Base-by-base conservation (phyloP, 148 eudicot species). In the Rhododendron molle region DNA sequence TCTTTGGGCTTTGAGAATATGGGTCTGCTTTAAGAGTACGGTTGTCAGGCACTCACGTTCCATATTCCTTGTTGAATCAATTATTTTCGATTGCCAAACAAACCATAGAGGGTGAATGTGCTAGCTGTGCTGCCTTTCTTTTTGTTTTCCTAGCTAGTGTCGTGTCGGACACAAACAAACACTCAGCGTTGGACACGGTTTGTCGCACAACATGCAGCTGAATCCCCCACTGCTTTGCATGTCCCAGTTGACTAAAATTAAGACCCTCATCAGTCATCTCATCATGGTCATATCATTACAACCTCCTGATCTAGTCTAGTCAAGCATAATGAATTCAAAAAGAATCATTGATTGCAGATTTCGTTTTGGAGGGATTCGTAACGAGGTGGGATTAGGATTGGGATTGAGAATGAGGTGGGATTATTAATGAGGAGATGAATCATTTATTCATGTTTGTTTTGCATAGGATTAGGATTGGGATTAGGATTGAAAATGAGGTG, bases 151-250 rank as follows among this genome's bases (percentile, higher is more conserved):
- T 1, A 6, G 44, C 44, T 0, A 56, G 54, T 50, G 54, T 40
- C 50, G 62, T 71, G 40, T 71, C 30, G 76, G 76, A 2, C 16
- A 67, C 72, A 65, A 23, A n/a, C 32, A 82, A 23, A 40, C 34
- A 5, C 20, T 40, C 84, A 40, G 84, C 58, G 30, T 73, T 44
- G 78, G 88, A 83, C 85, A 83, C 72, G 85, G 67, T 46, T 44
- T 46, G 84, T 81, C 65, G 9, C 65, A 38, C 74, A 49, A 43
- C 38, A 43, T 67, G 38, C 38, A 71, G 12, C 3, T 69, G 26
- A 76, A 65, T 83, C 81, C 36, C 60, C 36, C 60, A 44, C 56
- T 73, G n/a, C 78, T 87, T 84, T 74, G 44, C 44, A 40, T 40
- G 83, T 81, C 67, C 67, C 23, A 43, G 60, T 82, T 54, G 76